Conservation (phyloP, 768 basidiomycete genomes). For the Kwoniella bestiolae region DNA sequence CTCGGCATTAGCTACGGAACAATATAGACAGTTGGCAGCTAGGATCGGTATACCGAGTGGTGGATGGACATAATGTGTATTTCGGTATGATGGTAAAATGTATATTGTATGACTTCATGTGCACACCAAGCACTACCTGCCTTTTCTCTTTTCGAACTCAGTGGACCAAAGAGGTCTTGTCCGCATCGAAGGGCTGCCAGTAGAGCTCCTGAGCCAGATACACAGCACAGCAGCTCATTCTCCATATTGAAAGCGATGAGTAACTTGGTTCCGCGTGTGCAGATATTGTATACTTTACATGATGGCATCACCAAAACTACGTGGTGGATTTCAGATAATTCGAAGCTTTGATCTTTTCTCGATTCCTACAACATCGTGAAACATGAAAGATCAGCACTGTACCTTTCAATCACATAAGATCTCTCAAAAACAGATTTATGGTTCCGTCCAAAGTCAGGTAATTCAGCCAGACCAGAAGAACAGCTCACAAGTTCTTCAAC, state of each 20-base stretch:
- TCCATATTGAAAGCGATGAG: no score
- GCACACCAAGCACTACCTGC: no score
- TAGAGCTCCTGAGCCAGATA: no score
- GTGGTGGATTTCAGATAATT: conserved; percentile 77
- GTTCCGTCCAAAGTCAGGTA: not conserved
- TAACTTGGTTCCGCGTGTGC: no score
- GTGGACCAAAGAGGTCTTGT: no score
- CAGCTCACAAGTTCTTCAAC: conserved; percentile 48
- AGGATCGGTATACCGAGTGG: conserved; percentile 69
- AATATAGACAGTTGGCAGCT: conserved; percentile 81
- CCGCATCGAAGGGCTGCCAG: no score
- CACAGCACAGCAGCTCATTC: no score
- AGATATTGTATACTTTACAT: no score
- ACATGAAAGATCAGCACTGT: conserved; percentile 12
- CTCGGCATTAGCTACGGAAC: conserved; percentile 69
- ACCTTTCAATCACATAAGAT: no score
- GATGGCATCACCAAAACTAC: not conserved
- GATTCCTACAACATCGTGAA: conserved; percentile 44
- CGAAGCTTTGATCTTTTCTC: conserved; percentile 73
- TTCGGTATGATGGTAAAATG: not conserved
- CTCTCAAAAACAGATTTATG: not conserved
- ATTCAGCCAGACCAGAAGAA: not conserved
- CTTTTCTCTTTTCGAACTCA: no score
- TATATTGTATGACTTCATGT: not conserved
- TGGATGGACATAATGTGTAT: conserved; percentile 5